These are phyloP conservation scores for Beta macrorhiza DNA, from an alignment of 179 eudicot species.

Conservation along the genomic window DNA sequence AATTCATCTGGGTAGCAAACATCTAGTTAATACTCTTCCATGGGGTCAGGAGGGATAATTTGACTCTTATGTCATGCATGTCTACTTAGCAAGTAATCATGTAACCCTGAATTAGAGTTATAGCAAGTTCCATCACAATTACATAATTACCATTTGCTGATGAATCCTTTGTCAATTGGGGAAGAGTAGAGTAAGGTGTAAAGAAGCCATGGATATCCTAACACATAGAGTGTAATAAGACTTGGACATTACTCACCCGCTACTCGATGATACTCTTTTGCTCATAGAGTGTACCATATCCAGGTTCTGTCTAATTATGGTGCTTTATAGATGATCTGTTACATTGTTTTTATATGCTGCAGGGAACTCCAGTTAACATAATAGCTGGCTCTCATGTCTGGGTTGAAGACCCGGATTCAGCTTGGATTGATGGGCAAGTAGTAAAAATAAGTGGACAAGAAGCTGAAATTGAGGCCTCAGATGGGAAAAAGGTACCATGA, in stretches of 20 bases:
- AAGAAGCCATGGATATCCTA: not conserved
- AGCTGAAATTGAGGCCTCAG: constrained; percentile 66
- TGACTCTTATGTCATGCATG: not conserved
- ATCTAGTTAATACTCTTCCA: not conserved
- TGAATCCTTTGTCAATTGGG: not conserved
- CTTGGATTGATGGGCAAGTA: constrained; percentile 93
- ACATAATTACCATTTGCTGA: not conserved
- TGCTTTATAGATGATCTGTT: not conserved
- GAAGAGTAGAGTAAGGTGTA: not conserved
- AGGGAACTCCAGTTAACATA: constrained; percentile 93
- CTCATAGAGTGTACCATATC: not conserved
- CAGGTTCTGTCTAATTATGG: constrained; percentile 2
- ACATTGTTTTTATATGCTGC: constrained; percentile 22
- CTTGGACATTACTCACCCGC: not conserved
- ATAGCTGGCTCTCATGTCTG: constrained; percentile 91
- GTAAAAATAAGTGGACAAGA: constrained; percentile 60
- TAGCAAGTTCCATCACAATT: not conserved
- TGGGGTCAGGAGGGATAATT: not conserved
- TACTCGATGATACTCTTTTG: not conserved
- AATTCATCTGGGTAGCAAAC: not conserved
- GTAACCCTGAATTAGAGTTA: not conserved
- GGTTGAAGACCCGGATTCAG: constrained; percentile 75
- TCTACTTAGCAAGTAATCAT: not conserved
- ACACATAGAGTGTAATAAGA: not conserved
- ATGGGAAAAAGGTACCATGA: constrained; percentile 69